These are phyloP conservation scores for Aegilops sharonensis DNA, from an alignment of 176 grass and related monocot species.

Conservation along the genomic window DNA sequence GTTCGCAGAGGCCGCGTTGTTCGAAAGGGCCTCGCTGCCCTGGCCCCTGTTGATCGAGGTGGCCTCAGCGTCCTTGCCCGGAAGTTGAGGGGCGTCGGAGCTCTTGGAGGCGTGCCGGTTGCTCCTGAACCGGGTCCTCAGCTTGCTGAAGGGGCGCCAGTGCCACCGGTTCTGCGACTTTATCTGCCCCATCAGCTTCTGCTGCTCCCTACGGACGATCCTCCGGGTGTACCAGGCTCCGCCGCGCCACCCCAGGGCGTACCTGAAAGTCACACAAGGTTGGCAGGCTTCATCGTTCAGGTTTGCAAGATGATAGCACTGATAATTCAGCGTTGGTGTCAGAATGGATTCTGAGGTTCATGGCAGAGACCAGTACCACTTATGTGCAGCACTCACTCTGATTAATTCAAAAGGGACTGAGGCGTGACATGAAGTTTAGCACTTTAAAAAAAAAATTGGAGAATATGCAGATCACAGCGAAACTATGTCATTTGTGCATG, in stretches of 20 bases:
- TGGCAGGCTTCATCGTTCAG: not conserved
- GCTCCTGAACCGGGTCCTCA: conserved; percentile 35
- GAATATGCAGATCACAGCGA: not conserved
- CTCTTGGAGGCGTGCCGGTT: conserved; percentile 25
- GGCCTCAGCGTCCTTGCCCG: not conserved
- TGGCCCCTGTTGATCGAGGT: not conserved
- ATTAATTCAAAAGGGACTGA: not conserved
- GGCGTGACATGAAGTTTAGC: not conserved
- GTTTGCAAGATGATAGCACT: not conserved
- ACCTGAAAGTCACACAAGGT: conserved; percentile 39
- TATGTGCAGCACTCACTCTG: not conserved
- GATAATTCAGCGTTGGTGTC: no score
- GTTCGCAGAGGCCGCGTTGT: not conserved
- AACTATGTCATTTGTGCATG: not conserved
- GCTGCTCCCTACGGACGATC: conserved; percentile 64
- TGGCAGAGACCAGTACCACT: not conserved
- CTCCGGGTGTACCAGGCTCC: conserved; percentile 69
- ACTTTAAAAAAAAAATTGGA: no score
- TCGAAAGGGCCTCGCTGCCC: not conserved
- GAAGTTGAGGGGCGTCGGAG: not conserved
- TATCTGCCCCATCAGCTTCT: conserved; percentile 73
- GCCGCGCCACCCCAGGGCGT: conserved; percentile 81
- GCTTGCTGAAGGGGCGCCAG: conserved; percentile 45
- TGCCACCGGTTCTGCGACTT: conserved; percentile 61
- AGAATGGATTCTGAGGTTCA: not conserved